phyloP scores from a whole-genome alignment of 805 yeast genomes.

The Wickerhamiella australiensis region DNA sequence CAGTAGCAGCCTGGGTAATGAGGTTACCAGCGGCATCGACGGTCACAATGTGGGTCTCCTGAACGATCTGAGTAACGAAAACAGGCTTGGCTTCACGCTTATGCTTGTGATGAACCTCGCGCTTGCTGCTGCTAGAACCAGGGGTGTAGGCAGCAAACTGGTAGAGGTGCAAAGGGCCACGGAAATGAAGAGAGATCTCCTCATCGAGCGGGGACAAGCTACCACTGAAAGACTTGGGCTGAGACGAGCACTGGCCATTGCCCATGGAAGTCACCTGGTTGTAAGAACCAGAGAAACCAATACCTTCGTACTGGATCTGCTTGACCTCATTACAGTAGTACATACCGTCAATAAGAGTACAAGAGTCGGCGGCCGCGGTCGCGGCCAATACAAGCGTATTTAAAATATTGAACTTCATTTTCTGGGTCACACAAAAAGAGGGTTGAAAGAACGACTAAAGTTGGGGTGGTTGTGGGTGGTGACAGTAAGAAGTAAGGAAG shows the following conservation, averaged over 20 bases:
- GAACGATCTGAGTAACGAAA: slow-evolving; percentile 62
- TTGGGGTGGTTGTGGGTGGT: slow-evolving; percentile 1
- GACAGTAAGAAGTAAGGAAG: slow-evolving; percentile 3
- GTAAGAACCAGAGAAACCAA: slow-evolving; percentile 82
- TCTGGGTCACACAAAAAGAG: background rate
- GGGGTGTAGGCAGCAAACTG: slow-evolving; percentile 82
- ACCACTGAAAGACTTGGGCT: slow-evolving; percentile 50
- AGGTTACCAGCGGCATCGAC: slow-evolving; percentile 20
- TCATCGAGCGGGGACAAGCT: slow-evolving; percentile 68
- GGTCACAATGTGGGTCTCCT: slow-evolving; percentile 38
- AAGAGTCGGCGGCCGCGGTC: slow-evolving; percentile 31
- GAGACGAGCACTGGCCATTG: slow-evolving; percentile 57
- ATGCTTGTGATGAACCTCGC: slow-evolving; percentile 40
- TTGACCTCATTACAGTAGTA: slow-evolving; percentile 66
- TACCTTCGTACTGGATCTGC: slow-evolving; percentile 53
- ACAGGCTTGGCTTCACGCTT: slow-evolving; percentile 48
- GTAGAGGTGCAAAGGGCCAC: slow-evolving; percentile 72
- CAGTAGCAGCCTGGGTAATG: slow-evolving; percentile 16
- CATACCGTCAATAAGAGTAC: slow-evolving; percentile 53
- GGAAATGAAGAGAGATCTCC: slow-evolving; percentile 77
- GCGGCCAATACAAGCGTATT: slow-evolving; percentile 13
- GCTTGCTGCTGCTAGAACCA: slow-evolving; percentile 38
- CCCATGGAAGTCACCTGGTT: slow-evolving; percentile 69
- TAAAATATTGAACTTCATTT: slow-evolving; percentile 9
- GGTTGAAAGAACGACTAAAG: slow-evolving; percentile 13